These are phyloP conservation scores for Macaranga tanarius DNA, from an alignment of 441 rosid genomes.

Conservation along the genomic window DNA sequence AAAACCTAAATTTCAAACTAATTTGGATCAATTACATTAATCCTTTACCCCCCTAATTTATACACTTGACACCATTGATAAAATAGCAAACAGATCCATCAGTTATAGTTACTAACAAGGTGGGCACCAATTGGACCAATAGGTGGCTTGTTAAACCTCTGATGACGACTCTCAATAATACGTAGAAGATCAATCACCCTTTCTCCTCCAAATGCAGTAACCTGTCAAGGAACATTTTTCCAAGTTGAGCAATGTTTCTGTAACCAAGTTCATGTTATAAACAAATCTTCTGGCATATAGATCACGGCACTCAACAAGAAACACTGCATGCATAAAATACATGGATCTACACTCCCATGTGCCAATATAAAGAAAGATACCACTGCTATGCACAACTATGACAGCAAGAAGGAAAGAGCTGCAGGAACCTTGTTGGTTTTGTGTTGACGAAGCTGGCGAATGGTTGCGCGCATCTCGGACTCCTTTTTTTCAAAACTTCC, in stretches of 20 bases:
- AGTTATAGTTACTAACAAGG: slow-evolving; percentile 54
- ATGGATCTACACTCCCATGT: background rate
- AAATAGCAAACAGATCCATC: background rate
- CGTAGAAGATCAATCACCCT: slow-evolving; percentile 78
- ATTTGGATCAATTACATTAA: background rate
- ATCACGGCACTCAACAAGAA: slow-evolving; percentile 1
- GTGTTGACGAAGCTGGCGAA: slow-evolving; percentile 54
- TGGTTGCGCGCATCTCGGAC: slow-evolving; percentile 34
- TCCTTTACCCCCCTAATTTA: slow-evolving; percentile 4
- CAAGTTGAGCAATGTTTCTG: background rate
- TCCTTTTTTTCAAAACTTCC: slow-evolving; percentile 49
- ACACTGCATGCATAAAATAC: background rate
- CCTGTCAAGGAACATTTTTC: slow-evolving; percentile 45
- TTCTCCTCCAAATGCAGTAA: slow-evolving; percentile 97
- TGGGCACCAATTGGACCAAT: slow-evolving; percentile 98
- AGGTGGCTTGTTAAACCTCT: slow-evolving; percentile 66
- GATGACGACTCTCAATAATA: slow-evolving; percentile 66
- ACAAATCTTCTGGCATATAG: background rate
- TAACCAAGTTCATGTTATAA: slow-evolving; percentile 7
- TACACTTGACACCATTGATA: background rate
- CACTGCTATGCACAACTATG: background rate
- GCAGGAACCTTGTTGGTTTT: slow-evolving; percentile 71
- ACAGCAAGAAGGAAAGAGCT: slow-evolving; percentile 22
- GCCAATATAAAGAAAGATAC: slow-evolving; percentile 1
- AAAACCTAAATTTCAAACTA: background rate